Base-by-base conservation (phyloP, 2,329 filamentous ascomycete genomes). In the Scedosporium aurantiacum region DNA sequence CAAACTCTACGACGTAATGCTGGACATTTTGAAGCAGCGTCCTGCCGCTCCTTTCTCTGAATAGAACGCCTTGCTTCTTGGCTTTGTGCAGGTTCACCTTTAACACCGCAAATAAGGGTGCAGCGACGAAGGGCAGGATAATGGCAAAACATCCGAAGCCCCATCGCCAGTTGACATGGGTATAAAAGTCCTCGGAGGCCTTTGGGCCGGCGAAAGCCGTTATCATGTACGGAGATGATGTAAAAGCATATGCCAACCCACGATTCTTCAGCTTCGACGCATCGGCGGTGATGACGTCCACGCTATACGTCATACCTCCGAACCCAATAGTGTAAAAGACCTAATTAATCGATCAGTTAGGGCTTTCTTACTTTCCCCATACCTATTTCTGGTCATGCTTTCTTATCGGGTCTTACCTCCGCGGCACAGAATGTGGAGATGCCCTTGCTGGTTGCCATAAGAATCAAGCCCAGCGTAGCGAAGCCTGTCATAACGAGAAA, bases 261-360 rank as follows among this genome's bases (percentile, higher is more conserved):
- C 87, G 79, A 67, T 88, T 87, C 63, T 81, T 78, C 47, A 90
- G 74, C 23, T 79, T 78, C 0, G 86, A 85, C 1, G 85, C 87
- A 66, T 90, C 87, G 27, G 86, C 84, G 63, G 87, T 82, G 67
- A 89, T 84, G 25, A 90, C 79, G 62, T 79, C 79, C 10, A 88
- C 73, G 27, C 80, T 79, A 66, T 86, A 88, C 55, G 78, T 77
- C 25, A 89, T 72, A 8, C 83, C 84, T 10, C 81, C 78, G 14
- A 84, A 76, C 62, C 87, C 87, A 54, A 87, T 80, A 61, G 79
- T 80, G 68, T 87, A 89, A 64, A 89, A 84, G 5, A 88, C 83
- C 63, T 84, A 79, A 0, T 16, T 5, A 55, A 21, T 55, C 27
- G 7, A n/a, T 8, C 45, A 3, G 52, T 55, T 16, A 58, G n/a